Evolutionary conservation across 805 yeast species (phyloP), one percentile per base, ranked within the genome.

Genomic region (Candida loeiensis): DNA sequence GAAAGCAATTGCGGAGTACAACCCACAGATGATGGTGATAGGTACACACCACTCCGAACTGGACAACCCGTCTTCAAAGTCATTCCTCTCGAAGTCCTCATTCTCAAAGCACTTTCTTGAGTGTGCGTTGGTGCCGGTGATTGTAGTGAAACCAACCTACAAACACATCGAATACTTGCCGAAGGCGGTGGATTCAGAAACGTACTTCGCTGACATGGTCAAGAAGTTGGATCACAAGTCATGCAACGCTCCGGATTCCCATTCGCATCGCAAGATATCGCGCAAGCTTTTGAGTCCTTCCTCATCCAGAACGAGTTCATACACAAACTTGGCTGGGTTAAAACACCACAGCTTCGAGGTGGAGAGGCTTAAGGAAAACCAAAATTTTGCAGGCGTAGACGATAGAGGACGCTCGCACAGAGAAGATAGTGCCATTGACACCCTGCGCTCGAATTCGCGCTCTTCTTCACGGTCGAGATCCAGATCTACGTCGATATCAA

Each of bases 11-110:
- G 61, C 58, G 18, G 73, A 68, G 46, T 69, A 64, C 46, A 52
- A 56, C 36, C 74, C 74, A 2, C 63, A 63, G n/a, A 66, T 69
- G 71, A 66, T 69, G 73, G 51, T 63, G 22, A 64, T 69, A 17
- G 74, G 74, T 2, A 63, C 71, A 7, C 69, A 64, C 42, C 64
- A 63, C 36, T 54, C 55, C 16, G 63, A 53, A 11, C 53, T 54
- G 35, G 24, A 27, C 8, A 24, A 29, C n/a, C 36, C 25, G 33
- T 34, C 37, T n/a, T 55, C 53, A 27, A 46, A 52, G 44, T 48
- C 58, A 11, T 52, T 68, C 28, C 53, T 66, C 33, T 48, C 63
- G 18, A 65, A 63, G 39, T 44, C 66, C 2, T 60, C 71, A 4
- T 50, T 66, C 25, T 63, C 71, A 14, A 64, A 66, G 47, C 61